A percentile compares a stretch with the other conserved stretches of the same genome.
Evolutionary conservation across 2,329 filamentous ascomycete species (phyloP).

Genomic region (Colletotrichum tropicicola): DNA sequence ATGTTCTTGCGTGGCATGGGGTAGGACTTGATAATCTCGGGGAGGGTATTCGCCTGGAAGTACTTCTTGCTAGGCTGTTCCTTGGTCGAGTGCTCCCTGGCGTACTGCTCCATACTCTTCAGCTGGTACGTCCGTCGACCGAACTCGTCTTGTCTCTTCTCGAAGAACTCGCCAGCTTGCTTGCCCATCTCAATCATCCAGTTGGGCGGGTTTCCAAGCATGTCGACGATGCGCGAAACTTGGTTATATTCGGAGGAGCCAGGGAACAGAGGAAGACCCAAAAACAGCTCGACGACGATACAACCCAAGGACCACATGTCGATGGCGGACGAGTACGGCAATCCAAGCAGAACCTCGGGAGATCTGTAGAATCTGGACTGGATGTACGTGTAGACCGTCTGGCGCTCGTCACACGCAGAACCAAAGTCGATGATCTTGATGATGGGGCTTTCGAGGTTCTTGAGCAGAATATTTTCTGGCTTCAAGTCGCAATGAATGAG

Average conservation of each 20-base stretch:
- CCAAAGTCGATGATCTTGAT: slow-evolving; percentile 99
- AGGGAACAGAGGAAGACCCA: slow-evolving; percentile 92
- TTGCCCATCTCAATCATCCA: slow-evolving; percentile 99
- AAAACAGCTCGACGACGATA: slow-evolving; percentile 96
- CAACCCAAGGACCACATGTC: slow-evolving; percentile 99
- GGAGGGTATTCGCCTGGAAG: slow-evolving; percentile 91
- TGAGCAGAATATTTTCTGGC: slow-evolving; percentile 96
- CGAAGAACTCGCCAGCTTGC: slow-evolving; percentile 96
- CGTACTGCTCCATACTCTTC: slow-evolving; percentile 98
- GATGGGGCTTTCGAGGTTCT: slow-evolving; percentile 98
- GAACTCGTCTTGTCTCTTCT: slow-evolving; percentile 91
- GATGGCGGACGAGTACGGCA: slow-evolving; percentile 97
- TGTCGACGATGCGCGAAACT: slow-evolving; percentile 95
- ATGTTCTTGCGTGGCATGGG: slow-evolving; percentile 99
- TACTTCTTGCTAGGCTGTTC: slow-evolving; percentile 99
- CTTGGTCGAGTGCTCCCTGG: slow-evolving; percentile 92
- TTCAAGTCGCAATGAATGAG: slow-evolving; percentile 98
- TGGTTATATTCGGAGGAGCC: slow-evolving; percentile 99
- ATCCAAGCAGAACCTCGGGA: slow-evolving; percentile 91
- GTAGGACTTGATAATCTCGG: slow-evolving; percentile 97
- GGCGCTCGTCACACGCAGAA: slow-evolving; percentile 96
- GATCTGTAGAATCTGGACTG: slow-evolving; percentile 98
- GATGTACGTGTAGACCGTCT: slow-evolving; percentile 99
- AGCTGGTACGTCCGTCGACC: slow-evolving; percentile 89
- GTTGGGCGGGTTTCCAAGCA: slow-evolving; percentile 94